A percentile compares a stretch with the other conserved stretches of the same genome.
phyloP scores from a whole-genome alignment of 768 basidiomycete genomes.

The Tephrocybe rancida region DNA sequence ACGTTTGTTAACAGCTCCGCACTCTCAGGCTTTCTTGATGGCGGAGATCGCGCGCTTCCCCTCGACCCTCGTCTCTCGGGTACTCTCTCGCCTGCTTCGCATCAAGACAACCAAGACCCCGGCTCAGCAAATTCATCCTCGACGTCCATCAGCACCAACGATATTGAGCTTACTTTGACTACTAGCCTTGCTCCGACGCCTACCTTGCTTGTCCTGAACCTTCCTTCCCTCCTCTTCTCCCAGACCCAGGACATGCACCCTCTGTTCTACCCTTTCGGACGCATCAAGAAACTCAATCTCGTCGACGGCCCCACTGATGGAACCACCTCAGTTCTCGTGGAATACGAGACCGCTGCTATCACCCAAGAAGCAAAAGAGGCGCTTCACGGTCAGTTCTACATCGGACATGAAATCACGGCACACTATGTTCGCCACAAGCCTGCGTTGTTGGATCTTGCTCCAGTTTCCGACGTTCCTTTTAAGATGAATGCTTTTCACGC shows the following conservation, averaged over 20 bases:
- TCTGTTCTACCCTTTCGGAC: slow-evolving; percentile 74
- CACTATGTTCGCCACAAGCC: slow-evolving; percentile 31
- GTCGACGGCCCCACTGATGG: slow-evolving; percentile 38
- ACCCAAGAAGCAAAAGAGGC: slow-evolving; percentile 68
- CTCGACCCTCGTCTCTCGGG: slow-evolving; percentile 46
- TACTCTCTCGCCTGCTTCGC: slow-evolving; percentile 13
- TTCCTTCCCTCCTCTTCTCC: slow-evolving; percentile 69
- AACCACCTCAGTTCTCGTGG: slow-evolving; percentile 61
- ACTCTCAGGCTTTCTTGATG: slow-evolving; percentile 73
- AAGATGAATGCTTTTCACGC: slow-evolving; percentile 15
- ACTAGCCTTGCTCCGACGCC: slow-evolving; percentile 44
- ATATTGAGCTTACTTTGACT: slow-evolving; percentile 31
- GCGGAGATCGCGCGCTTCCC: slow-evolving; percentile 73
- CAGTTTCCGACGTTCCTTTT: slow-evolving; percentile 13
- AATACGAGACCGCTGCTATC: slow-evolving; percentile 54
- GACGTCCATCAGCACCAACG: slow-evolving; percentile 33
- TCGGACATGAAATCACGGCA: slow-evolving; percentile 40
- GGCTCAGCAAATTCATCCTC: slow-evolving; percentile 34
- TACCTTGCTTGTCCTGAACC: slow-evolving; percentile 62
- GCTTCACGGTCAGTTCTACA: slow-evolving; percentile 66
- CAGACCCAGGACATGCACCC: slow-evolving; percentile 69
- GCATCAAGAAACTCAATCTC: slow-evolving; percentile 63
- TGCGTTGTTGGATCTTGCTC: slow-evolving; percentile 22
- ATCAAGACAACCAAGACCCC: slow-evolving; percentile 23
- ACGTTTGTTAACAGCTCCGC: slow-evolving; percentile 4